Base-by-base conservation (phyloP, 306 rosid genomes). In the Castanea sativa region DNA sequence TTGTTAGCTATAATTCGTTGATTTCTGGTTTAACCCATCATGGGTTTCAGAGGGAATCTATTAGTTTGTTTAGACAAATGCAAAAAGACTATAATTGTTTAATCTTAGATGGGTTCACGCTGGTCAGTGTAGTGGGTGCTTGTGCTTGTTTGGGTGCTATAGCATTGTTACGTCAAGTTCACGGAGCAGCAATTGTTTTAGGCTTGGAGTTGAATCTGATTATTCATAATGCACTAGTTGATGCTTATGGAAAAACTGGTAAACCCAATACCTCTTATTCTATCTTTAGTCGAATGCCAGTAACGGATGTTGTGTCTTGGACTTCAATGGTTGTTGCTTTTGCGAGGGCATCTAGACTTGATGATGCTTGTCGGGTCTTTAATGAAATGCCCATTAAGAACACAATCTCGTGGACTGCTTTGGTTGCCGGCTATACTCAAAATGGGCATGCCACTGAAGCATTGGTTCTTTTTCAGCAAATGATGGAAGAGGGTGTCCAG, bases 211-310 rank as follows among this genome's bases (percentile, higher is more conserved):
- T 77, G 33, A 87, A 87, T 21, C 11, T 75, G 69, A 82, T 91
- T 71, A 82, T 85, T 55, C 78, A 63, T 68, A 88, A 91, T 65
- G 87, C 95, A 32, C 72, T 88, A 32, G 76, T 87, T 73, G 80
- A 91, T 82, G 90, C 92, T 69, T 91, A 91, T 79, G 91, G 95
- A 45, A 91, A 87, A 87, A 87, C 89, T 65, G 82, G 89, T 5
- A 35, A 85, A 38, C 85, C 84, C 18, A 20, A 85, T 74, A 61
- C 27, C 29, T 85, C 88, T 3, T 80, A 35, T 81, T 51, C 73
- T 68, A 64, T 89, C 58, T 86, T 89, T 76, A 29, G 84, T 77
- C 79, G 33, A 41, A 91, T 91, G 89, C 79, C 65, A 6, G 83
- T 76, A 76, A 91, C 79, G 73, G 69, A 89, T 82, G 86, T 84